These are phyloP conservation scores for Ettlia oleoabundans DNA, from an alignment of 139 green algal species.

Conservation along the genomic window DNA sequence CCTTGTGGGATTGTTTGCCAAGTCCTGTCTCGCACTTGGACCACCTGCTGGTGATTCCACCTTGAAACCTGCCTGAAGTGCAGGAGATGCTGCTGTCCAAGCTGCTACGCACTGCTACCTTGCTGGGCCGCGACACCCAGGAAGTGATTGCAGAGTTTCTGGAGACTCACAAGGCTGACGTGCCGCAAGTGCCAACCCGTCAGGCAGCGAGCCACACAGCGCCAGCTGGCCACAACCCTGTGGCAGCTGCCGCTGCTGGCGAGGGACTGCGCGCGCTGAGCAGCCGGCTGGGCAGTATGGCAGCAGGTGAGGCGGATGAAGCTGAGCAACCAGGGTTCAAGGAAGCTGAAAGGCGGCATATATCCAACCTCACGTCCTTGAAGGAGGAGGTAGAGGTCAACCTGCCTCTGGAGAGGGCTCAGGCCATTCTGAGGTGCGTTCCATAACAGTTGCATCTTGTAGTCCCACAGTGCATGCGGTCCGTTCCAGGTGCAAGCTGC, in stretches of 20 bases:
- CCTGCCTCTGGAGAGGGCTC: constrained; percentile 28
- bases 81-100: constrained; percentile 37
- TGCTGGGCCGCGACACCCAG: background rate
- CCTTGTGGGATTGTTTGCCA: no score
- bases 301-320: background rate
- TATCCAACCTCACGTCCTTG: constrained; percentile 4
- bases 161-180: background rate
- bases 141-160: constrained; percentile 1
- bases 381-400: background rate
- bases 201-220: no score
- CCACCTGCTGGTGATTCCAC: no score
- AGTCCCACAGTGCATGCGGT: background rate
- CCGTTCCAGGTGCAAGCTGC: no score
- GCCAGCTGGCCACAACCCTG: background rate
- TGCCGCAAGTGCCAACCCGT: background rate
- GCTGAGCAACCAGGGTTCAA: background rate
- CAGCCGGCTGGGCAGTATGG: no score
- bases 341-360: background rate
- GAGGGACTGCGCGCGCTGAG: background rate
- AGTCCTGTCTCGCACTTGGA: no score
- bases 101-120: constrained; percentile 18
- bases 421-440: constrained; percentile 25
- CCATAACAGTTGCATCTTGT: no score
- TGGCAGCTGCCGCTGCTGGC: background rate
- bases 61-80: background rate